Evolutionary conservation across 2,329 filamentous ascomycete genomes (phyloP).

Genomic region (Sordariomycetes sp.): DNA sequence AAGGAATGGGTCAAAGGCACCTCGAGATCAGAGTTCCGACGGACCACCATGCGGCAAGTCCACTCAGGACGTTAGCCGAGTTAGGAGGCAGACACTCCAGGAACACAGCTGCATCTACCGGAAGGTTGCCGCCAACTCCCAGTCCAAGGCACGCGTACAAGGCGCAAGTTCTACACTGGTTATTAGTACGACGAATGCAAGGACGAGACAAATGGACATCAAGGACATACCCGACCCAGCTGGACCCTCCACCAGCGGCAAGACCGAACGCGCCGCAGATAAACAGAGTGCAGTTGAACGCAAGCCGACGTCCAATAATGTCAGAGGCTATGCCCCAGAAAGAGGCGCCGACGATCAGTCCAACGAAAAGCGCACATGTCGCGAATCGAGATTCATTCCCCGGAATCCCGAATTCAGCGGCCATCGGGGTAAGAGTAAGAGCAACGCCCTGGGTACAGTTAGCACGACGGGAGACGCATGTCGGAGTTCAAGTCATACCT

Average conservation of each 20-base stretch:
- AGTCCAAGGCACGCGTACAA: neutral
- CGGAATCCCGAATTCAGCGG: neutral
- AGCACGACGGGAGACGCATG: neutral
- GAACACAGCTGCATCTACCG: neutral
- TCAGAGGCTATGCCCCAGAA: conserved; percentile 32
- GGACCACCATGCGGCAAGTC: neutral
- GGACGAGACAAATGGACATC: neutral
- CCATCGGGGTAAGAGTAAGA: neutral
- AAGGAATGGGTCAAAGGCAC: neutral
- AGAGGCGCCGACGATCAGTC: conserved; percentile 29
- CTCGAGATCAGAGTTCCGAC: neutral
- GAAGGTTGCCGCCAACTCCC: neutral
- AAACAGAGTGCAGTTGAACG: conserved; percentile 33
- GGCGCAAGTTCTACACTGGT: neutral
- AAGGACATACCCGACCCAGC: conserved; percentile 11
- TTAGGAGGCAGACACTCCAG: neutral
- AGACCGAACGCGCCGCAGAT: conserved; percentile 43
- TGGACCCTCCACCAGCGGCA: conserved; percentile 43
- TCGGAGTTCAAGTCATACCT: neutral
- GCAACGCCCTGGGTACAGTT: neutral
- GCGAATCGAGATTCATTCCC: neutral
- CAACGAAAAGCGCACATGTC: neutral
- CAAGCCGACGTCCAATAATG: conserved; percentile 28
- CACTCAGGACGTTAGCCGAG: neutral
- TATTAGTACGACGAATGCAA: neutral